A percentile compares a stretch with the other conserved stretches of the same genome.
These are phyloP conservation scores for Rosa hybrid DNA, from an alignment of 331 rosid species.

Conservation along the genomic window DNA sequence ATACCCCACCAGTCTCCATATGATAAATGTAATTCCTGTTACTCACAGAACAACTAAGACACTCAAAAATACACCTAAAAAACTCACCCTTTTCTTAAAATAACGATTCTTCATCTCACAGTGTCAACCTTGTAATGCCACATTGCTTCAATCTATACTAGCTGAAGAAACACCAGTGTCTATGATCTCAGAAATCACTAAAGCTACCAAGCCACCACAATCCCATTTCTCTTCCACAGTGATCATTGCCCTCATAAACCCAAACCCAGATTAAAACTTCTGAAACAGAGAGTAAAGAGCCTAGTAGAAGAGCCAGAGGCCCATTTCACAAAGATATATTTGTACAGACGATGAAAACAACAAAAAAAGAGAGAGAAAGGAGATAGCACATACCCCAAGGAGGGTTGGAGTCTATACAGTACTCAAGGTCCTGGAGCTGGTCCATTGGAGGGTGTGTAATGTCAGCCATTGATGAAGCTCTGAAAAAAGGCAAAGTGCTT, in stretches of 20 bases:
- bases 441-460: slow-evolving; percentile 96
- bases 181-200: neutral
- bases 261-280: neutral
- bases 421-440: slow-evolving; percentile 98
- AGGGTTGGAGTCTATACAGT: slow-evolving; percentile 97
- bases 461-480: slow-evolving; percentile 77
- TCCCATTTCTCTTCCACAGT: slow-evolving; percentile 7
- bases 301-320: slow-evolving; percentile 8
- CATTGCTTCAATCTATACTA: slow-evolving; percentile 18
- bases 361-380: slow-evolving; percentile 13
- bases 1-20: slow-evolving; percentile 29
- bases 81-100: neutral
- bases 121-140: slow-evolving; percentile 19
- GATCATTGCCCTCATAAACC: neutral
- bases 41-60: neutral
- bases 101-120: neutral
- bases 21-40: slow-evolving; percentile 21
- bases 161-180: slow-evolving; percentile 6
- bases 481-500: slow-evolving; percentile 23
- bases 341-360: neutral
- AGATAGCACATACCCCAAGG: slow-evolving; percentile 71
- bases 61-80: neutral
- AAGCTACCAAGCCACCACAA: neutral
- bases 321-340: slow-evolving; percentile 17
- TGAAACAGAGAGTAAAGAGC: neutral